These are phyloP conservation scores for Amoebophrya sp. DNA, from an alignment of 169 alveolate genomes.

Conservation along the genomic window DNA sequence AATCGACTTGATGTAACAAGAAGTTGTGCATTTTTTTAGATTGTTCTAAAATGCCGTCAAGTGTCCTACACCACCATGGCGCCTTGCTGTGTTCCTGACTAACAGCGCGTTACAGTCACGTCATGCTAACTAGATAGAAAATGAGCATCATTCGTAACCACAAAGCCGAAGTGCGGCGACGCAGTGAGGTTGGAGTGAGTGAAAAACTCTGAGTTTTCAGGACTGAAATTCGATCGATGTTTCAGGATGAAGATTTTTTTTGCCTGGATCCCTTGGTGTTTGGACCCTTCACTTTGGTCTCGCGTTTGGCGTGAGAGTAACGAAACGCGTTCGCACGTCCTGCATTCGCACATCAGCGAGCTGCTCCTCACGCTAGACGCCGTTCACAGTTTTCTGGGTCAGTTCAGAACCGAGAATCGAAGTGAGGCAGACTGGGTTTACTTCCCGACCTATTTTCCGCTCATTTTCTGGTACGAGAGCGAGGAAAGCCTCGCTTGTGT, in stretches of 20 bases:
- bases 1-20: too few species aligned
- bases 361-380: conserved; percentile 7
- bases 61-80: too few species aligned
- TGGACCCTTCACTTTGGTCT: not conserved
- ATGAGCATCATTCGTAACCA: too few species aligned
- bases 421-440: not conserved
- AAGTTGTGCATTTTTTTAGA: too few species aligned
- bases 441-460: not conserved
- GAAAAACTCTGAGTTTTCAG: too few species aligned
- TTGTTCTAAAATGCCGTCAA: too few species aligned
- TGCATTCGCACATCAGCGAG: not conserved
- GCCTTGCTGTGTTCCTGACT: too few species aligned
- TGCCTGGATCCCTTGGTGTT: not conserved
- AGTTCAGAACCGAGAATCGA: not conserved
- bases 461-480: not conserved
- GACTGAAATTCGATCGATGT: too few species aligned
- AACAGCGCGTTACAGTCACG: too few species aligned
- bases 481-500: not conserved
- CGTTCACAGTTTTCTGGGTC: not conserved
- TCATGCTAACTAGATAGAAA: too few species aligned
- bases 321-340: not conserved
- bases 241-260: conserved; percentile 6
- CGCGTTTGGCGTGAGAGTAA: not conserved
- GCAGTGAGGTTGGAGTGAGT: too few species aligned
- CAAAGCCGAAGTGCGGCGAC: too few species aligned